Percentiles rank a stretch among this genome's conserved stretches.
Conservation (phyloP, 2,329 filamentous ascomycete genomes). For the Trichoderma koningiopsis region DNA sequence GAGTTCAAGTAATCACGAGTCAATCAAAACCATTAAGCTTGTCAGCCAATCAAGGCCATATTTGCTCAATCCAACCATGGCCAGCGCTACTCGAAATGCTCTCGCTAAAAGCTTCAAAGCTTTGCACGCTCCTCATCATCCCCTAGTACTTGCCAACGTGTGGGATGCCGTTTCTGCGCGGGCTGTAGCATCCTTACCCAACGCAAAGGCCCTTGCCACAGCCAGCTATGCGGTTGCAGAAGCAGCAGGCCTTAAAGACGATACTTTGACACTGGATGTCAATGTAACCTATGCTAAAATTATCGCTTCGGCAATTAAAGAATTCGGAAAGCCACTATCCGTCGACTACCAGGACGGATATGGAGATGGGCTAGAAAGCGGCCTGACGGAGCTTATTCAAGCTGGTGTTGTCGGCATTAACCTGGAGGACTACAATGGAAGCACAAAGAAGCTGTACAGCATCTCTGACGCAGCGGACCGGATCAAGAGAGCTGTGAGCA, state of each 20-base stretch:
- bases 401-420: slow-evolving; percentile 14
- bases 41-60: too few species aligned
- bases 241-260: slow-evolving; percentile 11
- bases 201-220: slow-evolving; percentile 14
- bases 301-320: slow-evolving; percentile 9
- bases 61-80: neutral
- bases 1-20: neutral
- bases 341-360: slow-evolving; percentile 18
- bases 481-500: neutral
- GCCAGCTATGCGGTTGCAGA: slow-evolving; percentile 11
- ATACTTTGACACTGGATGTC: neutral
- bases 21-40: neutral
- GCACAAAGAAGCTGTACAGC: slow-evolving; percentile 8
- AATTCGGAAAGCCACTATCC: slow-evolving; percentile 14
- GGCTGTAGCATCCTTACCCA: slow-evolving; percentile 7
- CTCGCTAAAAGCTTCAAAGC: neutral
- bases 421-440: slow-evolving; percentile 13
- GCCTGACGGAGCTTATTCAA: neutral
- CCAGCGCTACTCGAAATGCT: neutral
- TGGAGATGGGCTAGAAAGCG: slow-evolving; percentile 12
- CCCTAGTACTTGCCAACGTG: slow-evolving; percentile 1
- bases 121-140: neutral
- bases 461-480: neutral
- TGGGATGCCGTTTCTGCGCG: slow-evolving; percentile 10
- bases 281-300: neutral